Evolutionary conservation across 495 filamentous ascomycete species (phyloP).

Genomic region (Lasiosphaeria hispida): DNA sequence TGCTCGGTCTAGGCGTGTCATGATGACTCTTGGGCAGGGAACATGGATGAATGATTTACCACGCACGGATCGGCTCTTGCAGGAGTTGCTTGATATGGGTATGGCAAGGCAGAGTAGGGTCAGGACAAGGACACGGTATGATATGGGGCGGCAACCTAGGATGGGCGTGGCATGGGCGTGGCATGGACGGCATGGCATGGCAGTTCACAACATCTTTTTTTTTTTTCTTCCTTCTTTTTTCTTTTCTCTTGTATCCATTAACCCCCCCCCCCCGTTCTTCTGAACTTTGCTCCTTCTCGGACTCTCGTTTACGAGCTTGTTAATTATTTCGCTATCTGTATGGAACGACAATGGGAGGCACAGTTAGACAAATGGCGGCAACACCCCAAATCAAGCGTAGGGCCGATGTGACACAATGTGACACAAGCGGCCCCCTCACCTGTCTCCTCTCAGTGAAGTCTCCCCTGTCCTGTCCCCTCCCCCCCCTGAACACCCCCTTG

Average conservation of each 20-base stretch:
- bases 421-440: slow-evolving; percentile 2
- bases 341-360: slow-evolving; percentile 1
- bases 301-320: not conserved
- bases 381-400: not conserved
- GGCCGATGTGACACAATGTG: slow-evolving; percentile 4
- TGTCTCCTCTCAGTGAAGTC: too few species aligned
- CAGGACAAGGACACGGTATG: not conserved
- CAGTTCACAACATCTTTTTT: too few species aligned
- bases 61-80: slow-evolving; percentile 6
- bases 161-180: too few species aligned
- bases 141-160: not conserved
- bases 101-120: not conserved
- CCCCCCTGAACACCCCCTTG: not conserved
- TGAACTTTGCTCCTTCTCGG: too few species aligned
- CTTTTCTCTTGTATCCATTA: too few species aligned
- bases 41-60: not conserved
- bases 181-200: too few species aligned
- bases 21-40: not conserved
- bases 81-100: not conserved
- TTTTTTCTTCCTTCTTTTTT: too few species aligned
- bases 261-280: too few species aligned
- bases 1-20: not conserved
- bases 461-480: not conserved
- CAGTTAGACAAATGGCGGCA: slow-evolving; percentile 3
- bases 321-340: not conserved